Evolutionary conservation across 371 early-diverging fungal species (phyloP).

Genomic region (Actinomucor elegans): DNA sequence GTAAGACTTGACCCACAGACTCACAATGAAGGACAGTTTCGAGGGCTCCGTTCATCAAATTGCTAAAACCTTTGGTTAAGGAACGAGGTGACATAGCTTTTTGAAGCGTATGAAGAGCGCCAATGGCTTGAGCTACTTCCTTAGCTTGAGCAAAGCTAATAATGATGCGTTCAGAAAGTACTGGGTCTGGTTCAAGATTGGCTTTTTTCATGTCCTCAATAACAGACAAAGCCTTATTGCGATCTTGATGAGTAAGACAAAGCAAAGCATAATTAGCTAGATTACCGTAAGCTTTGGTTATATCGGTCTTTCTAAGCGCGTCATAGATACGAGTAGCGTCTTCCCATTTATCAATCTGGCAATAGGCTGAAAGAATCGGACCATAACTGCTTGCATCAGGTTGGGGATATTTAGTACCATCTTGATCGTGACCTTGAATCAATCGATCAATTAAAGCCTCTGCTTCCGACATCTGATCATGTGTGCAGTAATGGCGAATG

Average conservation of each 20-base stretch:
- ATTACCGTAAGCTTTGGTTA: constrained; percentile 47
- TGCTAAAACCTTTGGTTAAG: constrained; percentile 20
- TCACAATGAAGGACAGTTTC: constrained; percentile 4
- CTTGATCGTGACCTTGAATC: constrained; percentile 9
- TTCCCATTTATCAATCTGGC: constrained; percentile 24
- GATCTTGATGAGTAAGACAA: constrained; percentile 27
- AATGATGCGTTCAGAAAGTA: constrained; percentile 33
- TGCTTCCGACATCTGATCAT: constrained; percentile 30
- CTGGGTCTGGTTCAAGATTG: constrained; percentile 43
- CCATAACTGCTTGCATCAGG: constrained; percentile 52
- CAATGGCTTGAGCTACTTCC: constrained; percentile 24
- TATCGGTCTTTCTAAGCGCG: constrained; percentile 34
- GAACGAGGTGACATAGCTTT: constrained; percentile 28
- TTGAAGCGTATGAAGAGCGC: constrained; percentile 25
- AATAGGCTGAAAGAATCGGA: constrained; percentile 45
- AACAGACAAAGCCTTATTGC: constrained; percentile 22
- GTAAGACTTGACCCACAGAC: constrained; percentile 2
- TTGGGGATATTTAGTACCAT: constrained; percentile 15
- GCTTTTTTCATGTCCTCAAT: constrained; percentile 39
- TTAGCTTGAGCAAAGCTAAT: constrained; percentile 15
- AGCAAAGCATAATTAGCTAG: constrained; percentile 48
- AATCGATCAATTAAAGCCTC: constrained; percentile 26
- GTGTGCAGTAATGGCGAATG: constrained; percentile 43
- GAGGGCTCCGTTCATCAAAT: constrained; percentile 17
- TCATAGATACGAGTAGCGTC: constrained; percentile 33